phyloP scores from a whole-genome alignment of 805 yeast genomes.

The Candida adriatica region DNA sequence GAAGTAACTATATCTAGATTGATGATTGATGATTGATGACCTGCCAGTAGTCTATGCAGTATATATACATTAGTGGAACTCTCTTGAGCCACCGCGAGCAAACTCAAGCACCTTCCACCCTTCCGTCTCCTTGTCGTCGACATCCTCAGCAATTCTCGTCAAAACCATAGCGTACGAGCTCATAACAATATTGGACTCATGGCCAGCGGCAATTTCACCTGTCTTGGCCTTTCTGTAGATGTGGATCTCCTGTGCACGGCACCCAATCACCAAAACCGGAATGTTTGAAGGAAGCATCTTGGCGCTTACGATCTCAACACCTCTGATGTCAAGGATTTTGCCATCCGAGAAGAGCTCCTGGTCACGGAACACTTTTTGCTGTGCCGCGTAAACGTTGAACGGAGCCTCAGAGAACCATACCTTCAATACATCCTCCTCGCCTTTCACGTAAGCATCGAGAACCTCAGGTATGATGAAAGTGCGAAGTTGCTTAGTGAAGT shows the following conservation, averaged over 20 bases:
- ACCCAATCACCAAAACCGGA: conserved; percentile 89
- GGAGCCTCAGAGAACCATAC: conserved; percentile 97
- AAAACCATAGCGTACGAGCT: conserved; percentile 95
- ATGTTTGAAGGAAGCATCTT: conserved; percentile 82
- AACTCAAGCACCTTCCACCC: conserved; percentile 97
- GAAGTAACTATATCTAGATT: conserved; percentile 2
- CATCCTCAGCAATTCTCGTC: conserved; percentile 87
- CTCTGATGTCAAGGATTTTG: conserved; percentile 86
- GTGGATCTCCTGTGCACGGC: conserved; percentile 95
- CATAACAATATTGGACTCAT: conserved; percentile 86
- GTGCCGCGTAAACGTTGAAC: conserved; percentile 87
- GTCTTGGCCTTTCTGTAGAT: conserved; percentile 84
- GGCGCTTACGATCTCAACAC: conserved; percentile 86
- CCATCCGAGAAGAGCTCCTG: conserved; percentile 91
- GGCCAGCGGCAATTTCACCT: conserved; percentile 93
- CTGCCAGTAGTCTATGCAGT: background rate
- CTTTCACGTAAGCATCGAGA: conserved; percentile 89
- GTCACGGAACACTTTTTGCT: conserved; percentile 85
- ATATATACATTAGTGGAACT: conserved; percentile 35
- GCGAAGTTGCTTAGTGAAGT: conserved; percentile 75
- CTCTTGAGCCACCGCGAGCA: conserved; percentile 88
- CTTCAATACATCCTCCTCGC: conserved; percentile 77
- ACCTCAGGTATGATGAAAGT: conserved; percentile 93
- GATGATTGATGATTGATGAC: too few relatives aligned
- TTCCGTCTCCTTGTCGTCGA: conserved; percentile 83